Conservation (phyloP, 2,329 filamentous ascomycete genomes). For the Leptographium wingfieldii region DNA sequence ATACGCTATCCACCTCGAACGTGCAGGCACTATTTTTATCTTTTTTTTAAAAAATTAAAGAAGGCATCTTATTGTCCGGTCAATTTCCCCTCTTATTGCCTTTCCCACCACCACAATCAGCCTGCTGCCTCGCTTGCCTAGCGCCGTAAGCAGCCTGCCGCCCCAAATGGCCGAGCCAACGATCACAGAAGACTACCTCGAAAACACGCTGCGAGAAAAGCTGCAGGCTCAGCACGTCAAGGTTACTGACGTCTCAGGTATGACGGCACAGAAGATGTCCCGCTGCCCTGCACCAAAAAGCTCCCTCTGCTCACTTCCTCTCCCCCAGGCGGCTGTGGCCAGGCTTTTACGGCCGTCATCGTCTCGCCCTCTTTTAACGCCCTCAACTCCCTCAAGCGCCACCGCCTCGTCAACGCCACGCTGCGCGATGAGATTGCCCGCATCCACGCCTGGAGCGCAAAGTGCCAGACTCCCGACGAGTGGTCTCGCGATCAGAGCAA, state of each 20-base stretch:
- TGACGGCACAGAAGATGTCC: background rate
- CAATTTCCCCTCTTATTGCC: background rate
- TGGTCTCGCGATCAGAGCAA: conserved; percentile 51
- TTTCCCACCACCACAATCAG: background rate
- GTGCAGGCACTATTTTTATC: too few relatives aligned
- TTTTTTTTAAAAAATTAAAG: too few relatives aligned
- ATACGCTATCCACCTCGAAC: too few relatives aligned
- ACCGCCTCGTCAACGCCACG: conserved; percentile 72
- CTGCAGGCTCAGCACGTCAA: conserved; percentile 69
- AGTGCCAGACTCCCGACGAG: conserved; percentile 84
- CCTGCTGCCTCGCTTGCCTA: background rate
- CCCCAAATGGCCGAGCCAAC: conserved; percentile 37
- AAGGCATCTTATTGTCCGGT: too few relatives aligned
- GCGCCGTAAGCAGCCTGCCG: background rate
- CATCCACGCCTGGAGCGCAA: conserved; percentile 92
- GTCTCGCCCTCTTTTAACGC: conserved; percentile 56
- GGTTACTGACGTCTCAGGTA: conserved; percentile 88
- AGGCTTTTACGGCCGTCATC: conserved; percentile 46
- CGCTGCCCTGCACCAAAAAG: background rate
- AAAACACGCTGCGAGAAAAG: conserved; percentile 53
- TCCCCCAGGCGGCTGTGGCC: conserved; percentile 43
- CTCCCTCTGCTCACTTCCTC: background rate
- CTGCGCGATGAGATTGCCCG: conserved; percentile 78
- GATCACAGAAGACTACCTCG: conserved; percentile 63
- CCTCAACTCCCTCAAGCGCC: conserved; percentile 67